Evolutionary conservation across 257 asterid genomes (phyloP).

Genomic region (Ilex aquifolium): DNA sequence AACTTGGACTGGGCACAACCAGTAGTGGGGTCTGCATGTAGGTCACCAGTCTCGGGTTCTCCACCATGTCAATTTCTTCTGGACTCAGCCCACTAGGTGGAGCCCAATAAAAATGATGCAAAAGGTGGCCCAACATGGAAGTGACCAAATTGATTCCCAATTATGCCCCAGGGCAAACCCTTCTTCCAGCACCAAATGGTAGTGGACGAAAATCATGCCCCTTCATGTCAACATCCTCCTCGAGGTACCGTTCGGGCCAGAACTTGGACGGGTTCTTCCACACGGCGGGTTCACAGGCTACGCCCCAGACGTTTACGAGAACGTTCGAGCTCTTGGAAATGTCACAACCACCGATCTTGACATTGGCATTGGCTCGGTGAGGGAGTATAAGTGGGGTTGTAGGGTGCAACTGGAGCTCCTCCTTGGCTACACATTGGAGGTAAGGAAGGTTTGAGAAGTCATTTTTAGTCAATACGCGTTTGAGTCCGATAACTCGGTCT

Average conservation of each 20-base stretch:
- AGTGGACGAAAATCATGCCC: conserved; percentile 61
- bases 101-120: conserved; percentile 64
- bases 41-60: conserved; percentile 58
- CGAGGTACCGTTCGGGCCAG: conserved; percentile 59
- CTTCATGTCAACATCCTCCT: conserved; percentile 75
- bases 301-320: conserved; percentile 76
- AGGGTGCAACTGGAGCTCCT: conserved; percentile 61
- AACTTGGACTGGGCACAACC: conserved; percentile 48
- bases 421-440: conserved; percentile 54
- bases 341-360: conserved; percentile 63
- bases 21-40: conserved; percentile 66
- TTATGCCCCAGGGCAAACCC: conserved; percentile 72
- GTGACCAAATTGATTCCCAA: conserved; percentile 62
- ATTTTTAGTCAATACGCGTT: conserved; percentile 43
- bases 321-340: conserved; percentile 61
- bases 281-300: conserved; percentile 54
- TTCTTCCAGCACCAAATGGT: conserved; percentile 72
- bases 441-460: conserved; percentile 68
- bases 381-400: conserved; percentile 79
- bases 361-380: conserved; percentile 50
- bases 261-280: conserved; percentile 57
- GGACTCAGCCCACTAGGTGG: conserved; percentile 34
- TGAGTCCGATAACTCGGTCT: conserved; percentile 46
- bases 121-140: conserved; percentile 73
- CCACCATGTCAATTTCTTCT: conserved; percentile 58